Base-by-base conservation (phyloP, 306 rosid genomes). In the Dryas octopetala region DNA sequence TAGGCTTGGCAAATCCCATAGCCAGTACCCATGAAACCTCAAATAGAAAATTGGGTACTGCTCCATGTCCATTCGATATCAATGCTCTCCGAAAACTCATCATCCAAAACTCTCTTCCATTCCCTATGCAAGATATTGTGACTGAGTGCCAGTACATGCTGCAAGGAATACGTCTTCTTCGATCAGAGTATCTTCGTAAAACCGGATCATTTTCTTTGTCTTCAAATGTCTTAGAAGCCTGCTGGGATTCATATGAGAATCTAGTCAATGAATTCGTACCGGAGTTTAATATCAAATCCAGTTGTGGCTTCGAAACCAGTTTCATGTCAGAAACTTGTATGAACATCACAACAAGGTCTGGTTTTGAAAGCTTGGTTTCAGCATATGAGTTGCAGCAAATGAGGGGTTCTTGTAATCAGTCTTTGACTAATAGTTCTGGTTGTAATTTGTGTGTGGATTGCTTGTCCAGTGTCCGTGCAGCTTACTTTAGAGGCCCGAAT, bases 171-270 rank as follows among this genome's bases (percentile, higher is more conserved):
- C 58, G 61, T 51, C 62, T 81, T 2, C 51, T 81, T 9, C 71
- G 71, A 41, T 76, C 81, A 11, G 61, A 76, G 8, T 72, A 72
- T 76, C 85, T 81, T 55, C 62, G 6, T 45, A 26, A 70, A 10
- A 17, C 54, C 1, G 68, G 67, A 26, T 28, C 38, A 19, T 76
- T 81, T 58, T 52, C 77, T 5, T 51, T 73, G 17, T 46, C 84
- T 13, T 52, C 55, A 0, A 32, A 72, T 14, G 52, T 50, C 38
- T 52, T 67, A 0, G 74, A 71, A 28, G 57, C 49, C 11, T 81
- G 81, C 47, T 76, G 84, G 84, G 76, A 23, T 47, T 49, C 59
- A 43, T 76, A 64, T 12, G 26, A 5, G 58, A 23, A 46, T 32
- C 17, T 76, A 43, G 44, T 76, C 17, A 12, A 52, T 3, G 40